Evolutionary conservation across 768 basidiomycete genomes (phyloP).

Genomic region (Boletus vinaceobasis): DNA sequence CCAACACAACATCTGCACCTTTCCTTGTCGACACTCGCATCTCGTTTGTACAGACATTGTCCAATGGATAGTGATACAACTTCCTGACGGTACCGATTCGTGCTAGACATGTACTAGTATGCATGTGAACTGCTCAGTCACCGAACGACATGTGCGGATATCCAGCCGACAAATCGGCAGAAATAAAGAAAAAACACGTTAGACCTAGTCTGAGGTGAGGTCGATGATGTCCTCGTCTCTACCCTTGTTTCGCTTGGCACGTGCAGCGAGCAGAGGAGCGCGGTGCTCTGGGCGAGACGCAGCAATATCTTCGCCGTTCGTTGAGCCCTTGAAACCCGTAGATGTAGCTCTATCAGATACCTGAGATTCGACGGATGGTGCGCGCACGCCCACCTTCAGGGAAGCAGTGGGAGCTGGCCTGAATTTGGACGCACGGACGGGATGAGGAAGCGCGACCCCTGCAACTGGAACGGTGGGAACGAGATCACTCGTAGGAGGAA

Average conservation of each 20-base stretch:
- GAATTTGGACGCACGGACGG: constrained; percentile 16
- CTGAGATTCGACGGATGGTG: neutral
- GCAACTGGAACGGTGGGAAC: neutral
- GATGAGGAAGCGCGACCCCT: neutral
- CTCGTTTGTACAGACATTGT: neutral
- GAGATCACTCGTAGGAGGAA: neutral
- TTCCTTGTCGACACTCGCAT: too few species aligned
- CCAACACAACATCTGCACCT: too few species aligned
- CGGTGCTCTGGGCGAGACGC: neutral
- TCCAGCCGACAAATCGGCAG: neutral
- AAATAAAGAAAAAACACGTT: neutral
- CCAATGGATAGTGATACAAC: neutral
- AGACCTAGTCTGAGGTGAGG: constrained; percentile 33
- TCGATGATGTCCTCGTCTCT: constrained; percentile 37
- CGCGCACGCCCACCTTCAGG: neutral
- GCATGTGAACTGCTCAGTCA: too few species aligned
- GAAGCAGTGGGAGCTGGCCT: constrained; percentile 7
- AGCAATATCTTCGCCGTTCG: neutral
- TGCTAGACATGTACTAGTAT: too few species aligned
- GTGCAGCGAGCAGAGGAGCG: constrained; percentile 24
- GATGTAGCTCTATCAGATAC: neutral
- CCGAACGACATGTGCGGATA: neutral
- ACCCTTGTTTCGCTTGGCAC: constrained; percentile 9
- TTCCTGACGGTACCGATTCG: neutral
- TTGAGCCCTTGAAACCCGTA: neutral